Conservation (phyloP, 164 flowering plant species). For the Brasenia schreberi region DNA sequence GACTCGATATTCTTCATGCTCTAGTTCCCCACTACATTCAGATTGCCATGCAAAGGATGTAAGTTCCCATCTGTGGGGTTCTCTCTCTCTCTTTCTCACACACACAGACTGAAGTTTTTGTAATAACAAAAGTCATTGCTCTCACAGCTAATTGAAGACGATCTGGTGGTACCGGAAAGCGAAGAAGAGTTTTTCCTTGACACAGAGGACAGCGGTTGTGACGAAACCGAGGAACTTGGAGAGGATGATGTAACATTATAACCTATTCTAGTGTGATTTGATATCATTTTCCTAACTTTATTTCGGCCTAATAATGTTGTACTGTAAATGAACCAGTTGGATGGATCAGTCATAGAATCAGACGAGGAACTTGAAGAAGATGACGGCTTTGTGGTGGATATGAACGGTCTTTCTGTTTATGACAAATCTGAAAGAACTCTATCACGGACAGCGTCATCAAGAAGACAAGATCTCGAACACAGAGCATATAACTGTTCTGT, state of each 20-base stretch:
- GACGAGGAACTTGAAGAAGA: slow-evolving; percentile 45
- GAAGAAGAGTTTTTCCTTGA: slow-evolving; percentile 10
- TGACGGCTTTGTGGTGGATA: slow-evolving; percentile 14
- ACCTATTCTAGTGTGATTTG: neutral
- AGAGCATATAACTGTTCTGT: slow-evolving; percentile 1
- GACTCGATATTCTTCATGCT: slow-evolving; percentile 47
- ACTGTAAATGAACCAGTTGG: slow-evolving; percentile 14
- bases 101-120: neutral
- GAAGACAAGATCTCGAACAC: slow-evolving; percentile 1
- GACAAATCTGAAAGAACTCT: slow-evolving; percentile 3
- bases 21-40: slow-evolving; percentile 56
- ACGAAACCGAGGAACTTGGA: neutral
- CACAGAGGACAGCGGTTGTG: slow-evolving; percentile 7
- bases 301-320: neutral
- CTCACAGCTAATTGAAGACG: slow-evolving; percentile 9
- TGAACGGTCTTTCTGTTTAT: neutral
- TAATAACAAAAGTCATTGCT: neutral
- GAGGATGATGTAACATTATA: slow-evolving; percentile 6
- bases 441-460: slow-evolving; percentile 5
- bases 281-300: neutral
- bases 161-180: slow-evolving; percentile 8
- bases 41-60: slow-evolving; percentile 67
- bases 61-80: neutral
- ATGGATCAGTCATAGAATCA: slow-evolving; percentile 57
- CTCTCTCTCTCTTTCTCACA: neutral